Conservation (phyloP, 495 filamentous ascomycete genomes). For the Lophiostoma macrostomum region DNA sequence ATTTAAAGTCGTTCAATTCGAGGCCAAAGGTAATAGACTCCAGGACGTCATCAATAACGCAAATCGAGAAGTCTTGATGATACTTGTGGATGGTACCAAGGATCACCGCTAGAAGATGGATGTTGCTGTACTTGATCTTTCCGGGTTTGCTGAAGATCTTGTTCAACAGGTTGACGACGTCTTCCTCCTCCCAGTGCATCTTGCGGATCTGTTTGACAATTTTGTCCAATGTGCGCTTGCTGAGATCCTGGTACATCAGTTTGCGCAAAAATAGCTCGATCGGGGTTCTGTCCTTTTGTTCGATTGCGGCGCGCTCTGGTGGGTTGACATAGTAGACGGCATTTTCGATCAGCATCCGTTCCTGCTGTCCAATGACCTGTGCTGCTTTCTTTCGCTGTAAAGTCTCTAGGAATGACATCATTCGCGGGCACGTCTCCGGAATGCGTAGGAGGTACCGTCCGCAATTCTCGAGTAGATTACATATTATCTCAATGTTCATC, state of each 20-base stretch:
- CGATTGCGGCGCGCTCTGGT: conserved; percentile 86
- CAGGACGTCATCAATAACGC: conserved; percentile 82
- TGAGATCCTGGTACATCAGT: conserved; percentile 88
- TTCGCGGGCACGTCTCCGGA: conserved; percentile 86
- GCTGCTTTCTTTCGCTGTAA: conserved; percentile 93
- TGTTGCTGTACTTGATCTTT: conserved; percentile 96
- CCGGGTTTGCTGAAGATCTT: conserved; percentile 94
- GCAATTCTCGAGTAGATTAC: conserved; percentile 95
- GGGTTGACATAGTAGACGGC: conserved; percentile 98
- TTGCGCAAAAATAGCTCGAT: conserved; percentile 90
- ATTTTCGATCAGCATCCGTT: conserved; percentile 98
- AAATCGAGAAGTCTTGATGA: conserved; percentile 84
- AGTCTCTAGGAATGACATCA: conserved; percentile 91
- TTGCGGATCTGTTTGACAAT: conserved; percentile 89
- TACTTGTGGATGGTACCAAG: conserved; percentile 83
- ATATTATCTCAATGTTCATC: conserved; percentile 98
- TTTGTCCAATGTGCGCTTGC: conserved; percentile 88
- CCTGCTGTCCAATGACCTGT: conserved; percentile 90
- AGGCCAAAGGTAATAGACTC: conserved; percentile 86
- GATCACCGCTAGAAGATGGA: conserved; percentile 92
- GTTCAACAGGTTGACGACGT: conserved; percentile 79
- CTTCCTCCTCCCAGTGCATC: conserved; percentile 92
- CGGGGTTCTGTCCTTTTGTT: conserved; percentile 92
- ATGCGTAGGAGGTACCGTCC: conserved; percentile 92
- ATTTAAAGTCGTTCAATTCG: conserved; percentile 95